phyloP scores from a whole-genome alignment of 345 rosid genomes.

The Populus tremula region DNA sequence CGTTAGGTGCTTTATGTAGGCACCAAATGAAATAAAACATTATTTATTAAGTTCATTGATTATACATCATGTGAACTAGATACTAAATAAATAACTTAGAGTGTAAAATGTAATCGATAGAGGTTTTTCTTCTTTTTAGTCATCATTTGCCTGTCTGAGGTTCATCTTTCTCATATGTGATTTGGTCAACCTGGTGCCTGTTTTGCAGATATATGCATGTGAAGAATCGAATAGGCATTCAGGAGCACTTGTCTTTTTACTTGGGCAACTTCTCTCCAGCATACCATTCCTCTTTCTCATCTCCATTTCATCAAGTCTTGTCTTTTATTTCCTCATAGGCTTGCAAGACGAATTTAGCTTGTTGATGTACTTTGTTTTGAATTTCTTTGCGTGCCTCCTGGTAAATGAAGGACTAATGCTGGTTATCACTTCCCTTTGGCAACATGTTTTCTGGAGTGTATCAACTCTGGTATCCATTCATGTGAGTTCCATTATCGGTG shows the following conservation, averaged over 20 bases:
- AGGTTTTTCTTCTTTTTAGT: neutral
- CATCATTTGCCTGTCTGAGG: neutral
- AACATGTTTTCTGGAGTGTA: conserved; percentile 72
- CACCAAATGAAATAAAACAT: neutral
- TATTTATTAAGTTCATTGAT: neutral
- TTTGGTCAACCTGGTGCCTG: neutral
- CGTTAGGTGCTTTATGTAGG: too few relatives aligned
- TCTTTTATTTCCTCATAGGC: conserved; percentile 89
- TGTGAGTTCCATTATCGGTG: conserved; percentile 43
- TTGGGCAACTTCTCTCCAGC: conserved; percentile 93
- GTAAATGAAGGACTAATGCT: conserved; percentile 92
- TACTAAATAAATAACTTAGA: too few relatives aligned
- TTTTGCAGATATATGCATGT: conserved; percentile 65
- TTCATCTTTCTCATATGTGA: neutral
- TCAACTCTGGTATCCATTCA: conserved; percentile 58
- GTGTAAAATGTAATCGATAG: too few relatives aligned
- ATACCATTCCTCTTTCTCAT: conserved; percentile 93
- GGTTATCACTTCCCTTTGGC: conserved; percentile 61
- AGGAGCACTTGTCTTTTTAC: conserved; percentile 77
- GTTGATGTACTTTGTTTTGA: conserved; percentile 97
- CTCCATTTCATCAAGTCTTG: conserved; percentile 92
- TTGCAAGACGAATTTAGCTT: conserved; percentile 83
- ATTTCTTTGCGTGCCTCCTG: conserved; percentile 83
- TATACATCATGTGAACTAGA: neutral
- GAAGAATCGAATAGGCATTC: conserved; percentile 92